Evolutionary conservation across 2,329 filamentous ascomycete genomes (phyloP).

Genomic region (Colletotrichum graminicola): DNA sequence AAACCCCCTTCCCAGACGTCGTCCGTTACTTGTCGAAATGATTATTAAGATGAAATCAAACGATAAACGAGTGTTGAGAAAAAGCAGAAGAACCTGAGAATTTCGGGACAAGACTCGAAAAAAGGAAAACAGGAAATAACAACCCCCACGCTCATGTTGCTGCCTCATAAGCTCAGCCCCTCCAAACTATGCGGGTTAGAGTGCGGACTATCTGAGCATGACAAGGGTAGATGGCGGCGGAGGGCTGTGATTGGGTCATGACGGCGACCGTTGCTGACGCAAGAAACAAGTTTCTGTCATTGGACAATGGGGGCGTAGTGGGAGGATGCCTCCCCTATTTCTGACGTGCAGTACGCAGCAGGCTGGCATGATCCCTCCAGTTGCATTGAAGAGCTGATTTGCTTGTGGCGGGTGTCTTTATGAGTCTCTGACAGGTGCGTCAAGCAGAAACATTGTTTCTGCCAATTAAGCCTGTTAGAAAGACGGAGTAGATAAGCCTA

Average conservation of each 20-base stretch:
- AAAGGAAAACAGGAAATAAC: background rate
- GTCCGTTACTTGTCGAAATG: conserved; percentile 15
- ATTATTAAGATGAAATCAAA: conserved; percentile 16
- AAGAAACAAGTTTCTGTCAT: conserved; percentile 34
- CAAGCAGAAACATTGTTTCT: conserved; percentile 38
- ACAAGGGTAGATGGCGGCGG: conserved; percentile 19
- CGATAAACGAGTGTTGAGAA: conserved; percentile 18
- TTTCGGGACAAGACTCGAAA: conserved; percentile 11
- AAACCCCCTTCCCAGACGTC: conserved; percentile 4
- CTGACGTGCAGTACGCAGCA: conserved; percentile 29
- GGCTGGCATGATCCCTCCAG: conserved; percentile 33
- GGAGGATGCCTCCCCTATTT: conserved; percentile 40
- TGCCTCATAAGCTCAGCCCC: conserved; percentile 39
- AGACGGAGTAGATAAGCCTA: background rate
- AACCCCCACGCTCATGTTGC: conserved; percentile 21
- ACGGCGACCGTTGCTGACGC: conserved; percentile 33
- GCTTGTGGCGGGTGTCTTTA: conserved; percentile 28
- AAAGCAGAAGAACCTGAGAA: background rate
- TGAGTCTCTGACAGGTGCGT: conserved; percentile 7
- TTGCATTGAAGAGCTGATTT: conserved; percentile 26
- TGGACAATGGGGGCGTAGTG: conserved; percentile 26
- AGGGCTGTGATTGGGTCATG: conserved; percentile 41
- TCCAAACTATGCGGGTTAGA: conserved; percentile 31
- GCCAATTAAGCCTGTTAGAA: conserved; percentile 11
- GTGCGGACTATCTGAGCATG: conserved; percentile 38